Base-by-base conservation (phyloP, 495 filamentous ascomycete genomes). In the Wilcoxina mikolae region DNA sequence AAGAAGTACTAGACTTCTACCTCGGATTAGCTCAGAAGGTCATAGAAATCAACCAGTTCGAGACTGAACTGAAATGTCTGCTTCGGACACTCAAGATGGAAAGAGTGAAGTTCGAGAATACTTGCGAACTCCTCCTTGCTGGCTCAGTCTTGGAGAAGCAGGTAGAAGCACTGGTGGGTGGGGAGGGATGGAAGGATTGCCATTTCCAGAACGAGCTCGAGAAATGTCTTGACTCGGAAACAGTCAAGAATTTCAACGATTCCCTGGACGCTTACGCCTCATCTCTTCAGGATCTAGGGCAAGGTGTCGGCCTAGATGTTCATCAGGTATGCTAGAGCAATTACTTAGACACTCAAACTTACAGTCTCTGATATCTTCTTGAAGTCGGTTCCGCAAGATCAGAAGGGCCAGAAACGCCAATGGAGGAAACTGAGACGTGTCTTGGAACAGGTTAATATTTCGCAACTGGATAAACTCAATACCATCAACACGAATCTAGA, bases 91-190 rank as follows among this genome's bases (percentile, higher is more conserved):
- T 58, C 20, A 29, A 24, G n/a, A 54, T 65, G 38, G 54, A 61
- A 41, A 42, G 57, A 10, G 51, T 56, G 18, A 62, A 58, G 18
- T 67, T 60, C 42, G 47, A 54, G 18, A 61, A 67, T 17, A 64
- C 66, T 9, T 60, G 63, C 25, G 46, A 62, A 31, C 15, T 35
- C 31, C 15, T 35, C 15, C 31, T 35, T 35, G 31, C 5, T 35
- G 15, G 59, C 18, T 42, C 60, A 2, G 55, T 35, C 31, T 7
- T 15, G 7, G 15, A 5, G 5, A 15, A 35, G 15, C 7, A 35
- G 31, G 15, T 35, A 15, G 31, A 5, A 15, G 15, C 7, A 5
- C 15, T 35, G 31, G 31, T 35, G 5, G 31, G 15, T 35, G 31
- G 31, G 31, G 31, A 7, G 7, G 31, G 15, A 7, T 35, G 31